These are phyloP conservation scores for Zoysia matrella DNA, from an alignment of 202 grass and related monocot species.

Conservation along the genomic window DNA sequence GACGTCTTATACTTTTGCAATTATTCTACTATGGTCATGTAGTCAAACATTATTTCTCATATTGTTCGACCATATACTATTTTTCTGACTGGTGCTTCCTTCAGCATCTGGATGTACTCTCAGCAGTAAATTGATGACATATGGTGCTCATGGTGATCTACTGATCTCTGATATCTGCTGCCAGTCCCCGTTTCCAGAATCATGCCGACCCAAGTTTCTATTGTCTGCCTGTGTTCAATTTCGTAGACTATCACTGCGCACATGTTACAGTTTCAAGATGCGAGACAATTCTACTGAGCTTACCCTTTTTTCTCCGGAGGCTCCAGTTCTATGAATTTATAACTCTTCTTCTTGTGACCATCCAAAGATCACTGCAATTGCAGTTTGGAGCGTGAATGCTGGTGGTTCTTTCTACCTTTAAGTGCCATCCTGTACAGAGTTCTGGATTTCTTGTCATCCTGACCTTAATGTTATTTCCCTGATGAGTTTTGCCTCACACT, in stretches of 20 bases:
- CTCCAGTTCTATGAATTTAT: background rate
- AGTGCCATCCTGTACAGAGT: too few relatives aligned
- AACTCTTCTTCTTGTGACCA: background rate
- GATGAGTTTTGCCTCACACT: too few relatives aligned
- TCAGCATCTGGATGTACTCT: background rate
- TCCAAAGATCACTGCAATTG: background rate
- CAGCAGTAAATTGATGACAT: background rate
- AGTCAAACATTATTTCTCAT: constrained; percentile 15
- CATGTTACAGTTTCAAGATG: constrained; percentile 10
- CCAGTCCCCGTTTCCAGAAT: background rate
- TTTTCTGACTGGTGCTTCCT: background rate
- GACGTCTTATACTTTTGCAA: constrained; percentile 11
- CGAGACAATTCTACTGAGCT: too few relatives aligned
- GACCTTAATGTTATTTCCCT: too few relatives aligned
- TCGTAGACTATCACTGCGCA: too few relatives aligned
- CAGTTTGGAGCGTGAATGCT: background rate
- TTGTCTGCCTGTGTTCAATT: too few relatives aligned
- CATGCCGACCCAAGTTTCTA: too few relatives aligned
- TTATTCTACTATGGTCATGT: constrained; percentile 8
- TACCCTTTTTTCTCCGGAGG: background rate
- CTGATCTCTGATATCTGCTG: background rate
- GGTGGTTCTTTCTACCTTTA: background rate
- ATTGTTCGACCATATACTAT: background rate
- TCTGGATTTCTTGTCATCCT: too few relatives aligned
- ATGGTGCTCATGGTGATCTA: background rate